Evolutionary conservation across 768 basidiomycete genomes (phyloP), one percentile per base, ranked within the genome.

Genomic region (Baorangia bicolor): DNA sequence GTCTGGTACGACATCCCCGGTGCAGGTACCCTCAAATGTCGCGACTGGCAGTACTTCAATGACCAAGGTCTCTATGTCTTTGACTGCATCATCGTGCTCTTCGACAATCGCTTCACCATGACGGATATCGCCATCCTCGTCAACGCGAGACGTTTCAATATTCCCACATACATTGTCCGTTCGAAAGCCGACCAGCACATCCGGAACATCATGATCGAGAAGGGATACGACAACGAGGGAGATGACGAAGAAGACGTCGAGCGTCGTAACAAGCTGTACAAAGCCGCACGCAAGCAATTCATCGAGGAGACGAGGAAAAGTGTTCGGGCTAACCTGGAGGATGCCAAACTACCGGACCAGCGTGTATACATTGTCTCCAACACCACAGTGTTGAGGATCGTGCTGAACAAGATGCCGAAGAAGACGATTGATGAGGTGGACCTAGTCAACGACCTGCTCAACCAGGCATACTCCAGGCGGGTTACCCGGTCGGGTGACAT

Each of bases 1-100:
- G 65, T 68, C 39, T 75, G 73, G 74, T 75, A 68, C 12, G 74
- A 75, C 37, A 39, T 73, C n/a, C 74, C 73, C 0, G 74, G 73
- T 14, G 72, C 74, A 11, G 71, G 72, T 12, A 75, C 74, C 2
- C 11, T 69, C 20, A 63, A 53, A n/a, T 64, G 69, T 23, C 61
- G 62, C 9, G 71, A 69, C 43, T 74, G 72, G 72, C 62, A 71
- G 21, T 75, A 75, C 49, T 75, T 75, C 62, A 73, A 74, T 21
- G 44, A 61, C 4, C 69, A 74, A 37, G 73, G 73, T 1, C 69
- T 75, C 14, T 75, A 70, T 23, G 64, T 72, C 42, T 74, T 75
- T 31, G 74, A 75, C 48, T 68, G 61, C n/a, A 66, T 74, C 48
- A 31, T 74, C 34, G 61, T 75, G 2, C 47, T 74, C 23, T 66